Conservation (phyloP, 2,329 filamentous ascomycete species). For the Claviceps purpurea region DNA sequence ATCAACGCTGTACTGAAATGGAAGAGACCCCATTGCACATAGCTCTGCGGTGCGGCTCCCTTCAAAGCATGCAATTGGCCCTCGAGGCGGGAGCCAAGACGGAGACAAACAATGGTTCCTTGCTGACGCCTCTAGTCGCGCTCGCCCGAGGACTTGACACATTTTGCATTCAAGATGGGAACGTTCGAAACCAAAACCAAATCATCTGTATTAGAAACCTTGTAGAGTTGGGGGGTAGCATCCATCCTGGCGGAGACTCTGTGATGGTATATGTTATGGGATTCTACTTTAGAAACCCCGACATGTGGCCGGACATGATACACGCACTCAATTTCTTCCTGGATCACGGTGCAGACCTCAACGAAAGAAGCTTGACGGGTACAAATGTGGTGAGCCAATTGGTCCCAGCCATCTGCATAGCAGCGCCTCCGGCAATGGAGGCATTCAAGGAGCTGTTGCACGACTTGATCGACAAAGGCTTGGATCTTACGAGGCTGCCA, state of each 20-base stretch:
- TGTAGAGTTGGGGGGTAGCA: not conserved
- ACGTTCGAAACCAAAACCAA: not conserved
- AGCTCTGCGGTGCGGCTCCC: not conserved
- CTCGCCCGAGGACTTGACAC: not conserved
- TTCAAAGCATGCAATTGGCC: not conserved
- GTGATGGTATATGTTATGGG: not conserved
- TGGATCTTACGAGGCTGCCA: not conserved
- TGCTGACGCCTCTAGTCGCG: not conserved
- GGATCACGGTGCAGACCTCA: not conserved
- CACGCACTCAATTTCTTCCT: not conserved
- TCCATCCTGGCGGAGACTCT: not conserved
- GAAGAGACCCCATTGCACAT: not conserved
- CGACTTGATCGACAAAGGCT: not conserved
- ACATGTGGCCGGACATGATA: not conserved
- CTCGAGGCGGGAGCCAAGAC: not conserved
- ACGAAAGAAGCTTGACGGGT: not conserved
- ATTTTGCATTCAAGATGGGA: too few relatives aligned
- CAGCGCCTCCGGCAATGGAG: not conserved
- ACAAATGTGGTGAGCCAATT: not conserved
- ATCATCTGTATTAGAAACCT: not conserved
- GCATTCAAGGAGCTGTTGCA: not conserved
- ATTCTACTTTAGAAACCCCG: not conserved
- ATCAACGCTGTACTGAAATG: not conserved
- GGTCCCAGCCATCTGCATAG: not conserved
- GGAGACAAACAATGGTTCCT: not conserved